Conservation (phyloP, 306 rosid species). For the Begonia loranthoides region DNA sequence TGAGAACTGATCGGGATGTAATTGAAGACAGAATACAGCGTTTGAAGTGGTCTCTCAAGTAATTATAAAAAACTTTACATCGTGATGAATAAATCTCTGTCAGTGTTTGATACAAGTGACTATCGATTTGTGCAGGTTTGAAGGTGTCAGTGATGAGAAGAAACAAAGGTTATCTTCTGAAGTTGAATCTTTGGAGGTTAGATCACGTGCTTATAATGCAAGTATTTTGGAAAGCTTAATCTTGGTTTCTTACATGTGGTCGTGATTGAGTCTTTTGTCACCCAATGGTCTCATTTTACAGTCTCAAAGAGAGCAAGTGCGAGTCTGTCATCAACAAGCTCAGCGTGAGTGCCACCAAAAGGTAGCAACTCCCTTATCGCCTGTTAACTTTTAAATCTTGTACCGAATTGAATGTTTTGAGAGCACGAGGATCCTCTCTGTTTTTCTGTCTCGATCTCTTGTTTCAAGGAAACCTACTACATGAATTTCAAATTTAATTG, state of each 20-base stretch:
- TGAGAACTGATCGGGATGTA: conserved; percentile 68
- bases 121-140: conserved; percentile 22
- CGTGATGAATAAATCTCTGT: neutral
- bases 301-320: conserved; percentile 47
- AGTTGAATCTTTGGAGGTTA: conserved; percentile 52
- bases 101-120: neutral
- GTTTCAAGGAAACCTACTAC: too few species aligned
- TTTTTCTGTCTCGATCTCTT: too few species aligned
- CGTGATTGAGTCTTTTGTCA: neutral
- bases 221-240: conserved; percentile 4
- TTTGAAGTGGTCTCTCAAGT: conserved; percentile 75
- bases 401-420: too few species aligned
- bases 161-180: conserved; percentile 33
- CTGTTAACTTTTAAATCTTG: too few species aligned
- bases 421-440: too few species aligned
- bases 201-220: conserved; percentile 10
- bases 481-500: too few species aligned
- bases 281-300: conserved; percentile 16
- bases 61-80: conserved; percentile 10
- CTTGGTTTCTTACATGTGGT: too few species aligned
- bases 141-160: conserved; percentile 31
- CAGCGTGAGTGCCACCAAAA: conserved; percentile 64
- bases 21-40: conserved; percentile 82
- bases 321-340: conserved; percentile 52
- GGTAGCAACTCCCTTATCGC: conserved; percentile 20